Base-by-base conservation (phyloP, 1,139 yeast genomes). In the Eremothecium gossypii region DNA sequence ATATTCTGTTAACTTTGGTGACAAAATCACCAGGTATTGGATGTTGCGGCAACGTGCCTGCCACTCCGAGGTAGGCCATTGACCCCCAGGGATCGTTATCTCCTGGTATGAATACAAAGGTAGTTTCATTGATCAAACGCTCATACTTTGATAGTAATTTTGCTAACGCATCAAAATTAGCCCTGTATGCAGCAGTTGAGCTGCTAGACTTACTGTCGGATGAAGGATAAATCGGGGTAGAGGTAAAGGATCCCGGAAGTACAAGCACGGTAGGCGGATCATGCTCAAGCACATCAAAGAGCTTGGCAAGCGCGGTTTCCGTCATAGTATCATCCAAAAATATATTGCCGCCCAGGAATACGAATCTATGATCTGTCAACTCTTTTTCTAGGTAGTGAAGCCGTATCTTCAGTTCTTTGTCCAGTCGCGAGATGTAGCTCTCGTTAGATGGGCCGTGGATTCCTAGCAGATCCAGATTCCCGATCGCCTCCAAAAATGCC, bases 1-100 rank as follows among this genome's bases (percentile, higher is more conserved):
- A 74, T 7, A 81, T 65, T 49, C 87, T 69, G 39, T 73, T 76
- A 33, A 91, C 63, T 45, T 94, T 68, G 46, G 71, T 77, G 4
- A 83, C 76, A 57, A 91, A 87, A 1, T 82, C 64, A 23, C 69
- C 66, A 0, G 97, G 95, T 3, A 91, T 71, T 0, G 77, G 70
- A 29, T 70, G 67, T 53, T 81, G 82, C 0, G 98, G 98, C 68
- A 85, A 74, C 8, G 74, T 63, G 34, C 82, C 69, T 17, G 77
- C 68, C 0, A 86, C 72, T 2, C 93, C 93, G 35, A 81, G 69
- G 0, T 84, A 74, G 40, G 73, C 74, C 37, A 81, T 70, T 0
- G 93, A 77, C 38, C 79, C 79, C 97, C 97, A 91, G 0, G 96
- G 96, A 60, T 91, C 98, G 52, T 85, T 83, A 36, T 77, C 77